Evolutionary conservation across 306 rosid genomes (phyloP).

Genomic region (Malus asiatica): DNA sequence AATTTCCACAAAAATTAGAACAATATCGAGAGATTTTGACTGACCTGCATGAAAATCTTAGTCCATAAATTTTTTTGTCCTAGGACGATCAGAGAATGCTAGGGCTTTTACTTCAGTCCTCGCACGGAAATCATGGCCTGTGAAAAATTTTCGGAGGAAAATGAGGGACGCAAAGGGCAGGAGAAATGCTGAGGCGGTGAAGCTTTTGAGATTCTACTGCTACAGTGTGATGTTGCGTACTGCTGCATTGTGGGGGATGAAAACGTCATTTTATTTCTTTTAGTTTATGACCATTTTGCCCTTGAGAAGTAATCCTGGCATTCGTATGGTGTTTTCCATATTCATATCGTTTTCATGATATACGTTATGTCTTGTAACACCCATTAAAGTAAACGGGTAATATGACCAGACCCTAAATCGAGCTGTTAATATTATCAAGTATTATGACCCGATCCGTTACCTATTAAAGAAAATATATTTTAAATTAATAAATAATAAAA

Average conservation of each 20-base stretch:
- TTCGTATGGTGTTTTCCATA: too few relatives aligned
- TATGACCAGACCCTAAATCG: too few relatives aligned
- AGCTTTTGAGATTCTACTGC: background rate
- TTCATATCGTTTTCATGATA: too few relatives aligned
- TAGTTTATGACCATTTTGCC: background rate
- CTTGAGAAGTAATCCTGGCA: background rate
- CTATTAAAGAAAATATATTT: too few relatives aligned
- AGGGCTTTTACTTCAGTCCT: background rate
- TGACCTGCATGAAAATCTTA: background rate
- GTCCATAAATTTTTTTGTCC: background rate
- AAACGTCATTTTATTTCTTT: background rate
- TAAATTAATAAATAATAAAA: too few relatives aligned
- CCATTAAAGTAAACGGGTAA: too few relatives aligned
- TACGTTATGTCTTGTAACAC: too few relatives aligned
- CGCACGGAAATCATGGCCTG: background rate
- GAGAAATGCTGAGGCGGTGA: background rate
- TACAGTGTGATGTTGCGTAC: background rate
- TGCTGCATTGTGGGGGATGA: background rate
- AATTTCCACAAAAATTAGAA: background rate
- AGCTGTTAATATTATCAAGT: too few relatives aligned
- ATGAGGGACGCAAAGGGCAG: background rate
- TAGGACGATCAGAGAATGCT: background rate
- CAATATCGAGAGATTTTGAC: background rate
- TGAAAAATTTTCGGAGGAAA: background rate
- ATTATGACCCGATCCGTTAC: rapidly evolving